Percentiles rank a stretch among this genome's conserved stretches.
Evolutionary conservation across 2,329 filamentous ascomycete genomes (phyloP).

Genomic region (Aspergillus pseudoviridinutans): DNA sequence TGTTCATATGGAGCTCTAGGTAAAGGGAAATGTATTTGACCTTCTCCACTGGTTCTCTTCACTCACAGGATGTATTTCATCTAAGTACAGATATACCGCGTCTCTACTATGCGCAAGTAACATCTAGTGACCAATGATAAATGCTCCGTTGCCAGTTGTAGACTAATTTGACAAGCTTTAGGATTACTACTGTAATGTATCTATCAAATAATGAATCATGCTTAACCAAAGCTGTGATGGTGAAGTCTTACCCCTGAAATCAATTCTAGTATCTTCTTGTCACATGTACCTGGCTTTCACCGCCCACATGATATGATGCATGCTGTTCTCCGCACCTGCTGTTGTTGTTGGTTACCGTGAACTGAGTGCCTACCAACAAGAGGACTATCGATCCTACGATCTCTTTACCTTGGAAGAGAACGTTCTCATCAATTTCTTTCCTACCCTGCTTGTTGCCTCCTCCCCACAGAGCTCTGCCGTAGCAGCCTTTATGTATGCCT

Average conservation of each 20-base stretch:
- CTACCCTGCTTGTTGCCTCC: neutral
- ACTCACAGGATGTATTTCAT: neutral
- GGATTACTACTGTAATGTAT: neutral
- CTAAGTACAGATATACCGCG: neutral
- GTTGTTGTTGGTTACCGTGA: constrained; percentile 20
- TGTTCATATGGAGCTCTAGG: neutral
- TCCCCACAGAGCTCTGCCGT: neutral
- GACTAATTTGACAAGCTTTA: too few species aligned
- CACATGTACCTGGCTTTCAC: constrained; percentile 12
- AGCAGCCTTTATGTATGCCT: constrained; percentile 53
- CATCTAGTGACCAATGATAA: neutral
- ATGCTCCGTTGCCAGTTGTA: neutral
- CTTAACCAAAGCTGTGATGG: neutral
- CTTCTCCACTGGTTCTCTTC: too few species aligned
- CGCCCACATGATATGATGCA: constrained; percentile 31
- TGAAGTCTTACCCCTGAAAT: neutral
- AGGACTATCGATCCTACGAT: constrained; percentile 8
- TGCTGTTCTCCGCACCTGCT: constrained; percentile 14
- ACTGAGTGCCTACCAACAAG: constrained; percentile 2
- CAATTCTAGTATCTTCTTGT: constrained; percentile 24
- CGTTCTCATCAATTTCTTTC: neutral
- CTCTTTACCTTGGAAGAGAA: neutral
- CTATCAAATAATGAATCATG: neutral
- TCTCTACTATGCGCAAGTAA: neutral
- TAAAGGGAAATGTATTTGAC: neutral